Percentiles rank a stretch among this genome's conserved stretches.
Conservation (phyloP, 352 stramenopile species). For the Phytophthora litchii region DNA sequence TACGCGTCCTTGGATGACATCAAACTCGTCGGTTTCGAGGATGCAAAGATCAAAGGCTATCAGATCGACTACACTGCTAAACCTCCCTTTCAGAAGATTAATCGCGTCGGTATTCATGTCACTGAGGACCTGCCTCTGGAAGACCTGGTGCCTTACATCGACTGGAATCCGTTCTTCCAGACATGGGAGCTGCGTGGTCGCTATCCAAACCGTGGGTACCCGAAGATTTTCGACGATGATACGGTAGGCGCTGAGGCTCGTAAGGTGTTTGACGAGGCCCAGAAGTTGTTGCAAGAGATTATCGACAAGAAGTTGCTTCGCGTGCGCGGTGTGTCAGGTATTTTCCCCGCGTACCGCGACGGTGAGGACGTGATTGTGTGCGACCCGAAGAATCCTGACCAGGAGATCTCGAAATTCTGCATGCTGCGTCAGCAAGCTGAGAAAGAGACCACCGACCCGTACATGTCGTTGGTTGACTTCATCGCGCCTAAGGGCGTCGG, state of each 20-base stretch:
- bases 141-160: slow-evolving; percentile 95
- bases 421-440: slow-evolving; percentile 98
- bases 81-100: slow-evolving; percentile 85
- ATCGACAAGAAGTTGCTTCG: slow-evolving; percentile 92
- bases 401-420: slow-evolving; percentile 91
- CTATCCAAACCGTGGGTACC: slow-evolving; percentile 98
- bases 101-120: slow-evolving; percentile 86
- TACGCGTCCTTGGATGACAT: slow-evolving; percentile 78
- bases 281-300: slow-evolving; percentile 94
- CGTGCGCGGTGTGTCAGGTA: slow-evolving; percentile 92
- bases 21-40: slow-evolving; percentile 60
- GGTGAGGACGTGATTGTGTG: slow-evolving; percentile 97
- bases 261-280: slow-evolving; percentile 97
- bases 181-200: slow-evolving; percentile 97
- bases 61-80: slow-evolving; percentile 92
- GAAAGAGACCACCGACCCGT: slow-evolving; percentile 95
- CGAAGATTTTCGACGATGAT: slow-evolving; percentile 98
- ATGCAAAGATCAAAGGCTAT: slow-evolving; percentile 71
- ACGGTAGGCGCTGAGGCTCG: slow-evolving; percentile 94
- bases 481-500: slow-evolving; percentile 72
- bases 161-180: slow-evolving; percentile 99
- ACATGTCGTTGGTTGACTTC: slow-evolving; percentile 96
- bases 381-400: slow-evolving; percentile 77
- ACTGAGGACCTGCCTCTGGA: slow-evolving; percentile 88
- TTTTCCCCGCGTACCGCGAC: slow-evolving; percentile 94